These are phyloP conservation scores for Aspergillus nidulans DNA, from an alignment of 495 filamentous ascomycete genomes.

Conservation along the genomic window DNA sequence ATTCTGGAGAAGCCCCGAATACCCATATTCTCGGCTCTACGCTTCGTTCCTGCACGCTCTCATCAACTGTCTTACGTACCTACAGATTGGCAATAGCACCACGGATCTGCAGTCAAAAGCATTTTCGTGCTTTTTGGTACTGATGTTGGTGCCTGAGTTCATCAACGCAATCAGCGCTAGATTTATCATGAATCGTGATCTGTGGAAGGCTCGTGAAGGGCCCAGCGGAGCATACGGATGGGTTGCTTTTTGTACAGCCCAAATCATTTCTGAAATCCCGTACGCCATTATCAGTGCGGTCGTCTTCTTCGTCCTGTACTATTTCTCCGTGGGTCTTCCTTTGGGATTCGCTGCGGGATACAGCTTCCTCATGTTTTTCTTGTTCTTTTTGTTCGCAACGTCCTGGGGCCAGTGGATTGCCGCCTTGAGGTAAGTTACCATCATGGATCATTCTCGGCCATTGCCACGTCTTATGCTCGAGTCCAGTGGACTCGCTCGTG, in stretches of 20 bases:
- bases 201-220: conserved; percentile 69
- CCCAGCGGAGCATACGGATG: conserved; percentile 71
- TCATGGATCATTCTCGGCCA: too few species aligned
- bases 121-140: conserved; percentile 77
- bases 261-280: conserved; percentile 71
- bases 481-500: too few species aligned
- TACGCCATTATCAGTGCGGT: conserved; percentile 68
- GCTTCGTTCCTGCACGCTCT: conserved; percentile 70
- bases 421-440: conserved; percentile 47
- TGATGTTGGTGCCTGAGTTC: conserved; percentile 71
- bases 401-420: conserved; percentile 68
- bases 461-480: not conserved
- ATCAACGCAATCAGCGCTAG: conserved; percentile 74
- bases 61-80: conserved; percentile 70
- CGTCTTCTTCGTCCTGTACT: conserved; percentile 67
- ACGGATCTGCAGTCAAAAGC: conserved; percentile 70
- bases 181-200: conserved; percentile 66
- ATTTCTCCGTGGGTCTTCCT: conserved; percentile 65
- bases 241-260: conserved; percentile 64
- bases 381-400: conserved; percentile 73
- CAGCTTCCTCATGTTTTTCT: conserved; percentile 75
- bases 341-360: conserved; percentile 62
- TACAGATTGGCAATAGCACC: conserved; percentile 63
- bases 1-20: conserved; percentile 75
- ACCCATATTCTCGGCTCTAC: conserved; percentile 75